phyloP scores from a whole-genome alignment of 306 rosid genomes.

The Acacia melanoxylon region DNA sequence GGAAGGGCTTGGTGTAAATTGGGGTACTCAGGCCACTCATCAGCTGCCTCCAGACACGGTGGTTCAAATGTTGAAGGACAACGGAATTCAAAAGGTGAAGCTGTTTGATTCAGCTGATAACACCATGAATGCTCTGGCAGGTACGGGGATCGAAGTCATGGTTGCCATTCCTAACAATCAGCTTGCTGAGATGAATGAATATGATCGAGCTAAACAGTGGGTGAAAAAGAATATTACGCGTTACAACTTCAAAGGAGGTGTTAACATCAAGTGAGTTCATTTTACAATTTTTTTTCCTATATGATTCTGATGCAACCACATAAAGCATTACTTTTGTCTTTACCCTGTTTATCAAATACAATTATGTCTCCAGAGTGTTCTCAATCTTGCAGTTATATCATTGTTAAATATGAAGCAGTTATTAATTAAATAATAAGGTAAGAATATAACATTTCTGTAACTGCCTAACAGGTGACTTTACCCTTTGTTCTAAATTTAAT shows the following conservation, averaged over 20 bases:
- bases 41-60: constrained; percentile 68
- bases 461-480: not conserved
- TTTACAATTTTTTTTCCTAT: not conserved
- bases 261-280: constrained; percentile 70
- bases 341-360: not conserved
- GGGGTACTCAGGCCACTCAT: constrained; percentile 93
- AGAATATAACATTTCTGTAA: not conserved
- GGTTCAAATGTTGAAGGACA: constrained; percentile 83
- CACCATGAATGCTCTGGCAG: constrained; percentile 84
- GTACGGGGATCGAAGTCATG: constrained; percentile 82
- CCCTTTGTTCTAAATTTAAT: not conserved
- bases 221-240: constrained; percentile 74
- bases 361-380: not conserved
- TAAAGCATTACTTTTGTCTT: not conserved
- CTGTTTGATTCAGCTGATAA: constrained; percentile 79
- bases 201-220: constrained; percentile 71
- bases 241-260: constrained; percentile 80
- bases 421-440: not conserved
- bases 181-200: constrained; percentile 63
- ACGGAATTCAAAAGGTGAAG: constrained; percentile 88
- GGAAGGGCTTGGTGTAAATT: constrained; percentile 88
- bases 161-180: constrained; percentile 94
- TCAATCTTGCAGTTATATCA: not conserved
- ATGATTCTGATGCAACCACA: not conserved
- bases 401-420: not conserved